phyloP scores from a whole-genome alignment of 768 basidiomycete species.

The Holtermanniella nyarrowii region DNA sequence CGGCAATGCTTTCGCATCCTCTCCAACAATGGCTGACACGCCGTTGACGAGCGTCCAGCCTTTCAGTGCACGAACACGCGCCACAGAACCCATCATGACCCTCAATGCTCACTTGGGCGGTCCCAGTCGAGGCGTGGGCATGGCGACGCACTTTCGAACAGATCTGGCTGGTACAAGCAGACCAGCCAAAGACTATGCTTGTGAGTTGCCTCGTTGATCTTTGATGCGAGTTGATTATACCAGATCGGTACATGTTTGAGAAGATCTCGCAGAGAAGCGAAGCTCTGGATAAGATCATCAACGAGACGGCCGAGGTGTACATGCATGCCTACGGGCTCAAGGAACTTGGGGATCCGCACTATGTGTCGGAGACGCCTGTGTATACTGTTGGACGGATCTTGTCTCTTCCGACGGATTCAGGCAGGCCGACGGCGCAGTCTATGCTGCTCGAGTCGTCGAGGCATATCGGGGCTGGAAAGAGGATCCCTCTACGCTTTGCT shows the following conservation, averaged over 20 bases:
- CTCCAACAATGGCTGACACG: not conserved
- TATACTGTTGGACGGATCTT: slow-evolving; percentile 58
- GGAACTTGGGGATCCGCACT: slow-evolving; percentile 70
- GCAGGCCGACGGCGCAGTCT: slow-evolving; percentile 64
- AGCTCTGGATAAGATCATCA: slow-evolving; percentile 75
- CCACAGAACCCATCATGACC: slow-evolving; percentile 40
- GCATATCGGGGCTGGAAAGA: slow-evolving; percentile 51
- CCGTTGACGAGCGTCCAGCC: slow-evolving; percentile 13
- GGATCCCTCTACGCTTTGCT: slow-evolving; percentile 64
- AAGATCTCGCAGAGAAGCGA: slow-evolving; percentile 73
- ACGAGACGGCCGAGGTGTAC: slow-evolving; percentile 69
- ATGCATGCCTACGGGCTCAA: slow-evolving; percentile 57
- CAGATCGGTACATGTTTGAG: slow-evolving; percentile 85
- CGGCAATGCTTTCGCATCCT: not conserved
- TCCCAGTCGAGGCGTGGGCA: slow-evolving; percentile 14
- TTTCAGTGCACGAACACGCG: slow-evolving; percentile 30
- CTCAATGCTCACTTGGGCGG: slow-evolving; percentile 41
- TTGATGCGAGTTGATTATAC: no score
- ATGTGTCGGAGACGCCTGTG: slow-evolving; percentile 55
- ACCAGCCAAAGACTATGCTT: slow-evolving; percentile 35
- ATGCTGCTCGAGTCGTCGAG: slow-evolving; percentile 77
- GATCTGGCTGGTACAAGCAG: no score
- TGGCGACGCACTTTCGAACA: no score
- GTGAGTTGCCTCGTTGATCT: no score
- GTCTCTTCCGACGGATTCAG: slow-evolving; percentile 42